Evolutionary conservation across 2,329 filamentous ascomycete species (phyloP).

Genomic region (Colletotrichum sp.): DNA sequence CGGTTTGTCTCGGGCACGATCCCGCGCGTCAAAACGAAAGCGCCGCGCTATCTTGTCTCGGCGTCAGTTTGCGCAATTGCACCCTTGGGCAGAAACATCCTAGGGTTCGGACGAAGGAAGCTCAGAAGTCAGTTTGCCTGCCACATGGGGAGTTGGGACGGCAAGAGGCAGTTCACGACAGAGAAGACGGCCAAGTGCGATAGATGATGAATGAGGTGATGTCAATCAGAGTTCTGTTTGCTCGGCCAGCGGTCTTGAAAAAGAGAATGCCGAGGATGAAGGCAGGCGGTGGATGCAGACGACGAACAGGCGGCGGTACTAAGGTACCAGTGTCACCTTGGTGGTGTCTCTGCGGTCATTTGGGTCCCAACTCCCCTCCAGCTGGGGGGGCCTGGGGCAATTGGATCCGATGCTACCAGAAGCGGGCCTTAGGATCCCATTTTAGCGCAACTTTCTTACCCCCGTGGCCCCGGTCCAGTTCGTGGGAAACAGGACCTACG

Average conservation of each 20-base stretch:
- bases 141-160: not conserved
- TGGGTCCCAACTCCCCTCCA: not conserved
- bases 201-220: not conserved
- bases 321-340: not conserved
- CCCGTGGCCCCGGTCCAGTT: not conserved
- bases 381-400: not conserved
- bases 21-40: conserved; percentile 3
- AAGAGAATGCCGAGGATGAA: not conserved
- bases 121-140: not conserved
- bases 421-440: conserved; percentile 1
- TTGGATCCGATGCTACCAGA: not conserved
- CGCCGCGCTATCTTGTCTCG: conserved; percentile 7
- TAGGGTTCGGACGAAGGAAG: not conserved
- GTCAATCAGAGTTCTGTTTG: not conserved
- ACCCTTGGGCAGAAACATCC: not conserved
- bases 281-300: not conserved
- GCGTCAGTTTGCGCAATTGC: not conserved
- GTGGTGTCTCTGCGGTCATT: not conserved
- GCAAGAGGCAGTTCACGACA: not conserved
- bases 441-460: not conserved
- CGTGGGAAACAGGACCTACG: conserved; percentile 2
- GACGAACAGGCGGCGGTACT: not conserved
- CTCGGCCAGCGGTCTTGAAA: conserved; percentile 8
- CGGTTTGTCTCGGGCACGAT: not conserved
- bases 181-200: not conserved